Percentiles rank a stretch among this genome's conserved stretches.
Evolutionary conservation across 192 early-diverging fungal genomes (phyloP).

Genomic region (Pilaira anomala): DNA sequence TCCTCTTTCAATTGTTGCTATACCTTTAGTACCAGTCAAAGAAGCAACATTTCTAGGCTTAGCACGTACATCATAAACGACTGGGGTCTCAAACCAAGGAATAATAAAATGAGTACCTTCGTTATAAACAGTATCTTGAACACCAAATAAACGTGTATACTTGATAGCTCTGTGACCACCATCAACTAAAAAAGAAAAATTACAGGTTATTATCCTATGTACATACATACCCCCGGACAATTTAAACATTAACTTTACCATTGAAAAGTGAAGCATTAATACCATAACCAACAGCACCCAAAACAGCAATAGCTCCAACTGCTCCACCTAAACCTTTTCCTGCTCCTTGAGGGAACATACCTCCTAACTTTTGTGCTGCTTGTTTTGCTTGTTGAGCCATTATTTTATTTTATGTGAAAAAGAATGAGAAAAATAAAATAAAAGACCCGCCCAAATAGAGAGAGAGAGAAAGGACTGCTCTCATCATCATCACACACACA

Average conservation of each 20-base stretch:
- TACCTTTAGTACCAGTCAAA: constrained; percentile 96
- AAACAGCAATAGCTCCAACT: constrained; percentile 62
- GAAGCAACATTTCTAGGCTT: constrained; percentile 97
- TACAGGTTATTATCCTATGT: no score
- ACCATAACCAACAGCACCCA: constrained; percentile 72
- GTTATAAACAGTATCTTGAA: constrained; percentile 77
- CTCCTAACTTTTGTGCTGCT: constrained; percentile 58
- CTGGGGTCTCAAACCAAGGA: constrained; percentile 94
- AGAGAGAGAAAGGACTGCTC: no score
- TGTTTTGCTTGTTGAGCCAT: constrained; percentile 59
- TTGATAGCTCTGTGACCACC: constrained; percentile 98
- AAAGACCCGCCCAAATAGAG: no score
- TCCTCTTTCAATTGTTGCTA: neutral
- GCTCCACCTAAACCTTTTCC: constrained; percentile 53
- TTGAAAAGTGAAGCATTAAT: constrained; percentile 89
- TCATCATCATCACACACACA: no score
- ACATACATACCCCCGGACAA: no score
- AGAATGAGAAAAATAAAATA: no score
- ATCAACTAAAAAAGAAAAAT: constrained; percentile 63
- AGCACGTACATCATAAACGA: constrained; percentile 96
- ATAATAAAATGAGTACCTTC: constrained; percentile 97
- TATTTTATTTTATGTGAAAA: neutral
- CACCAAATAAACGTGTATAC: constrained; percentile 89
- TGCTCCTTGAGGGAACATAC: constrained; percentile 57
- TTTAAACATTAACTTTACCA: constrained; percentile 47